Evolutionary conservation across 164 flowering plant genomes (phyloP), one percentile per base, ranked within the genome.

Genomic region (Magnolia kwangsiensis): DNA sequence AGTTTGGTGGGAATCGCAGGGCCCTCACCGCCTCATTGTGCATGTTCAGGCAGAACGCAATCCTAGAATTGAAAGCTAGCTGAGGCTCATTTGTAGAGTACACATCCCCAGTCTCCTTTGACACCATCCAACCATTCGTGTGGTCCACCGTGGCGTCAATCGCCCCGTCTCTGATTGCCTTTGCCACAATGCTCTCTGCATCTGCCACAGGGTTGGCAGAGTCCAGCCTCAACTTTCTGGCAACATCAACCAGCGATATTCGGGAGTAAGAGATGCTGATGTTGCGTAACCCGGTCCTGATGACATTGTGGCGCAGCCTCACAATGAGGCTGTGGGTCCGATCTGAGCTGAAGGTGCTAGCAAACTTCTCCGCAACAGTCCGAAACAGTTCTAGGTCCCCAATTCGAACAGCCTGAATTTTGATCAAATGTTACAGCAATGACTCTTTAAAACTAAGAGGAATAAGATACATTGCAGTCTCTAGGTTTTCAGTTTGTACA

Each of bases 161-260:
- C 2, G 98, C 97, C 51, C 98, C 97, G 87, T 95, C 98, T 11
- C 96, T 83, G 63, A 93, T 93, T 2, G 98, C 98, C 84, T 93
- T 95, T 69, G 98, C 78, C 18, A 93, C 98, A 59, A 95, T 92
- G 78, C 98, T 88, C 80, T 95, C 98, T 19, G 98, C 98, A 86
- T 93, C 98, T 8, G 98, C 98, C 75, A 93, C 85, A 51, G 95
- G 98, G 63, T 89, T 90, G 55, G 89, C 77, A 58, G 98, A 88
- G 79, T 91, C 90, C 84, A 92, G 76, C 67, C 92, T 87, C 85
- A 96, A 80, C 80, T 96, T 96, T 67, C 85, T 82, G 3, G 98
- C 98, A 64, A 96, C 90, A 80, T 96, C 98, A 8, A 79, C 87
- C 64, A 96, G 83, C 9, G 96, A 96, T 71, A 96, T 96, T 20